Percentiles rank a stretch among this genome's conserved stretches.
Evolutionary conservation across 495 filamentous ascomycete species (phyloP).

Genomic region (Aspergillus affinis): DNA sequence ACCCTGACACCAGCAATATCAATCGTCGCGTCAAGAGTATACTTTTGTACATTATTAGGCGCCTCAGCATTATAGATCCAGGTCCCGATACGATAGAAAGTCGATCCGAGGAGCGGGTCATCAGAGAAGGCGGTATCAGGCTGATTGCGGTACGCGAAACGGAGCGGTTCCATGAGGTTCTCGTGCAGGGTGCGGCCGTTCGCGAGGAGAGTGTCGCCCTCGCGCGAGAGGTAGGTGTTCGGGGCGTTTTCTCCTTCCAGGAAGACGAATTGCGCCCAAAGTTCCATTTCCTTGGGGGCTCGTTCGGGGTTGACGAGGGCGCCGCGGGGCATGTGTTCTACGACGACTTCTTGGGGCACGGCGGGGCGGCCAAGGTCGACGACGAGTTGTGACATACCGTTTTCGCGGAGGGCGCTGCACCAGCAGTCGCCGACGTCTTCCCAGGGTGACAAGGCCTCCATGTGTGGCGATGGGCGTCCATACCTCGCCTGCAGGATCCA

Average conservation of each 20-base stretch:
- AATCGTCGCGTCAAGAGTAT: slow-evolving; percentile 34
- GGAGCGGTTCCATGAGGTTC: slow-evolving; percentile 33
- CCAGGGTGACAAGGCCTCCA: slow-evolving; percentile 40
- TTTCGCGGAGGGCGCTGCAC: slow-evolving; percentile 36
- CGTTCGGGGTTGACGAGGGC: slow-evolving; percentile 31
- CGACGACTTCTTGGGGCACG: slow-evolving; percentile 46
- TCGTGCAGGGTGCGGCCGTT: slow-evolving; percentile 27
- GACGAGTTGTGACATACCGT: slow-evolving; percentile 42
- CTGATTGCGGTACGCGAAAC: slow-evolving; percentile 27
- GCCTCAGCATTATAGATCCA: slow-evolving; percentile 43
- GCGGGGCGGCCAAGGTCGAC: slow-evolving; percentile 36
- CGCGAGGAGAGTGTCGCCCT: slow-evolving; percentile 4
- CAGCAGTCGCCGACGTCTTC: slow-evolving; percentile 49
- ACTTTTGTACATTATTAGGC: slow-evolving; percentile 36
- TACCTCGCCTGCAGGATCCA: neutral
- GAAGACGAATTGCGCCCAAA: slow-evolving; percentile 42
- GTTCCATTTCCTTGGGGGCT: slow-evolving; percentile 47
- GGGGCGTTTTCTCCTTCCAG: slow-evolving; percentile 11
- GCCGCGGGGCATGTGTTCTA: slow-evolving; percentile 45
- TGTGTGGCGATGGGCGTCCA: slow-evolving; percentile 21
- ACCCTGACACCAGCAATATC: slow-evolving; percentile 39
- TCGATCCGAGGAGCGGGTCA: slow-evolving; percentile 32
- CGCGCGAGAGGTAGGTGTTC: neutral
- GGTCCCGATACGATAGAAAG: slow-evolving; percentile 46
- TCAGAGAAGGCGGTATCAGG: slow-evolving; percentile 32